Conservation (phyloP, 768 basidiomycete genomes). For the Phylloporus sp. region DNA sequence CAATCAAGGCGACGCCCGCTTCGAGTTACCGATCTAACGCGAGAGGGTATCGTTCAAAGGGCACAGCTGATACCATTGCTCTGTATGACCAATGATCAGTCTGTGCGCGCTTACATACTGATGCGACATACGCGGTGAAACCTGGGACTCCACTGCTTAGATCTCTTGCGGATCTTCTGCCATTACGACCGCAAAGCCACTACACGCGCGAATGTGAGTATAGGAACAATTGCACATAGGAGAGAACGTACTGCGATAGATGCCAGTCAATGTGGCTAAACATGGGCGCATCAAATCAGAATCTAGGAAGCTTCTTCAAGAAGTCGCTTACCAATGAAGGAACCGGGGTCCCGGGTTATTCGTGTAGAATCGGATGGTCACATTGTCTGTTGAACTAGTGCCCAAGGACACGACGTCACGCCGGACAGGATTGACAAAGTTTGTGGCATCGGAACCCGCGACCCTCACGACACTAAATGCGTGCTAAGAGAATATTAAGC, state of each 20-base stretch:
- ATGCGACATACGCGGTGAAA: slow-evolving; percentile 18
- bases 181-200: slow-evolving; percentile 31
- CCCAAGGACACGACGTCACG: slow-evolving; percentile 35
- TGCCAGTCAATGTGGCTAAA: slow-evolving; percentile 31
- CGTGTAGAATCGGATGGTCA: slow-evolving; percentile 59
- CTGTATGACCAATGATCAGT: slow-evolving; percentile 6
- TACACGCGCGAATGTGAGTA: background rate
- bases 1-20: background rate
- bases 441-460: slow-evolving; percentile 26
- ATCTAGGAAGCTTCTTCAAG: background rate
- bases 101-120: background rate
- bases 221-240: background rate
- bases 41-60: background rate
- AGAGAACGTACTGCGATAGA: slow-evolving; percentile 19
- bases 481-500: slow-evolving; percentile 24
- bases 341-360: slow-evolving; percentile 68
- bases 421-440: slow-evolving; percentile 36
- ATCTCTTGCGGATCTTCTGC: slow-evolving; percentile 19
- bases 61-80: slow-evolving; percentile 23
- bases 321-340: slow-evolving; percentile 36
- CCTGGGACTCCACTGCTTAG: slow-evolving; percentile 5
- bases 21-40: background rate
- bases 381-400: slow-evolving; percentile 34
- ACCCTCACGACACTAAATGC: slow-evolving; percentile 34
- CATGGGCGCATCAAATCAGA: background rate